Evolutionary conservation across 2,329 filamentous ascomycete species (phyloP), one percentile per base, ranked within the genome.

Genomic region (Zymoseptoria brevis): DNA sequence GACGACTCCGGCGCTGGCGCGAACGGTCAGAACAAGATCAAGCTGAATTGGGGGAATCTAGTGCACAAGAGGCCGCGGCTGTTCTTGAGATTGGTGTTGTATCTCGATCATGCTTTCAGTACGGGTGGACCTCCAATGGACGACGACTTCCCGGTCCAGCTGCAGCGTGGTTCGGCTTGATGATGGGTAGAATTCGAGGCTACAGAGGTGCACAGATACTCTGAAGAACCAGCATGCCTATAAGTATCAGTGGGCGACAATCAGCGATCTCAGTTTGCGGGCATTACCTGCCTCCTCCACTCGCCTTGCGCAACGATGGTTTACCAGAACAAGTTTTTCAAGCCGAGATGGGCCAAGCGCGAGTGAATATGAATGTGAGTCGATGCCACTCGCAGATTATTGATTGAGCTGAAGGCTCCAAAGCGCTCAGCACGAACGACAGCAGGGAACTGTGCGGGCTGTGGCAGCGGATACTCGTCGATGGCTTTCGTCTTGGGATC

Each of bases 61-160:
- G 26, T 61, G 9, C 21, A 58, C 19, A 53, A 58, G 30, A 54
- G 59, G 19, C 59, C 59, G 53, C 21, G 30, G 29, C 26, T 56
- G 13, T 56, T 60, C 29, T 26, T 60, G 29, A 48, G 59, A 48
- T 48, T 60, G 24, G 56, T 60, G 49, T n/a, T 60, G 26, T 50
- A 60, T 53, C n/a, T 60, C 11, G 59, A 60, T 48, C 53, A 55
- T 51, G 52, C 59, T 3, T 41, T 60, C 11, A 56, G 59, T 11
- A 57, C 26, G 2, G 52, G 55, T 7, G 59, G 59, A 26, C 45
- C 29, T 29, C 59, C 59, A 3, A 9, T 26, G n/a, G 59, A 60
- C 26, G 29, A 26, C 19, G 52, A 58, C 49, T 60, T 60, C 35
- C 59, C 59, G 48, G n/a, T n/a, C 9, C 41, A 35, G 19, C 22